Conservation (phyloP, 2,329 filamentous ascomycete species). For the Microdochium nivale region DNA sequence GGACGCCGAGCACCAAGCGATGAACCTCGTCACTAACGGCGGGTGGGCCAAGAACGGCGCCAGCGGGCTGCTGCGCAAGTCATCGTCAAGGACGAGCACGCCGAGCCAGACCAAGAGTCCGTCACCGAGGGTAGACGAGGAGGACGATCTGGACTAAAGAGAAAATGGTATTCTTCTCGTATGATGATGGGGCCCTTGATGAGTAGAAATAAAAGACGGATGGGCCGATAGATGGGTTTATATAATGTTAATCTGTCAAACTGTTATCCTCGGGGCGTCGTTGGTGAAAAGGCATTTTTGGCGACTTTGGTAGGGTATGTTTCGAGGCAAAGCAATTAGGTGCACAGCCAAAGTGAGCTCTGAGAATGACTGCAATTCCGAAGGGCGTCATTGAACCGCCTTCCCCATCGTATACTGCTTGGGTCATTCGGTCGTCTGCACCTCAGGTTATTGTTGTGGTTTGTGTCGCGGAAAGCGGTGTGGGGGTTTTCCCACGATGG, state of each 20-base stretch:
- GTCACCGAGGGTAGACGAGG: conserved; percentile 4
- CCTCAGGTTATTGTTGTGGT: background rate
- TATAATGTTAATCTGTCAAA: too few relatives aligned
- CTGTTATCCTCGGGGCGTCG: too few relatives aligned
- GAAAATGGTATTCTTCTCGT: background rate
- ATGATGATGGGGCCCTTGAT: background rate
- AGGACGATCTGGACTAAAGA: conserved; percentile 5
- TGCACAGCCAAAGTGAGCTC: too few relatives aligned
- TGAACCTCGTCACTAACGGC: conserved; percentile 32
- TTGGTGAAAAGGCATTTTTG: too few relatives aligned
- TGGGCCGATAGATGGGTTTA: too few relatives aligned
- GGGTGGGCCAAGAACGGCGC: conserved; percentile 25
- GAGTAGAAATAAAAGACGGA: background rate
- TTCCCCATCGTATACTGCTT: too few relatives aligned
- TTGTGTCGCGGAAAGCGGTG: background rate
- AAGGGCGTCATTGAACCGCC: too few relatives aligned
- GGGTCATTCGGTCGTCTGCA: background rate
- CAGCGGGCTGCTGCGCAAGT: conserved; percentile 21
- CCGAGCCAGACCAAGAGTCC: conserved; percentile 1
- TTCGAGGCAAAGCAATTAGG: too few relatives aligned
- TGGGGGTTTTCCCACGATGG: background rate
- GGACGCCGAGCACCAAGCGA: conserved; percentile 33
- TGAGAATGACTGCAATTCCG: too few relatives aligned
- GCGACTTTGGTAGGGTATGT: too few relatives aligned
- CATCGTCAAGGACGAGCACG: conserved; percentile 7